Conservation (phyloP, 2,329 filamentous ascomycete species). For the Colletotrichum costaricense region DNA sequence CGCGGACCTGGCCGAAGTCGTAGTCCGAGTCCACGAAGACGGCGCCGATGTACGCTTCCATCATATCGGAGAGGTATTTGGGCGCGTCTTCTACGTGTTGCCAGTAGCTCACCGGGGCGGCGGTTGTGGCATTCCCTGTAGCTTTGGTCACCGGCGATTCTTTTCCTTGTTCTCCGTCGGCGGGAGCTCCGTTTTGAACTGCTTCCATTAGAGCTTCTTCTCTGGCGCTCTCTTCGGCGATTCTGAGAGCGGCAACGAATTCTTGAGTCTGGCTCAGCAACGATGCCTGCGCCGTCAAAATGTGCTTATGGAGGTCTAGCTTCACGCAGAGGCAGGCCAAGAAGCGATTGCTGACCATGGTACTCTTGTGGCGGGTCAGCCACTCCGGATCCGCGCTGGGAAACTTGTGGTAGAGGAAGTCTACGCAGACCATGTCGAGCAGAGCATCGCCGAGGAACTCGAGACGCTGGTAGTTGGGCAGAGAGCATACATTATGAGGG, state of each 20-base stretch:
- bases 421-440: constrained; percentile 86
- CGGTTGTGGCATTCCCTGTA: constrained; percentile 43
- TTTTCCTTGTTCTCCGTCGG: background rate
- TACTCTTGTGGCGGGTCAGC: constrained; percentile 98
- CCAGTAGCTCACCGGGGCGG: constrained; percentile 75
- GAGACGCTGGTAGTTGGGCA: constrained; percentile 89
- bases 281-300: constrained; percentile 65
- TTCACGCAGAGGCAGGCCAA: constrained; percentile 83
- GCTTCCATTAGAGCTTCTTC: background rate
- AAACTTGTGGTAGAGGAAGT: constrained; percentile 81
- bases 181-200: background rate
- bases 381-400: constrained; percentile 90
- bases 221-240: constrained; percentile 52
- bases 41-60: constrained; percentile 90
- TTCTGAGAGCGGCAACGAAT: constrained; percentile 69
- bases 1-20: constrained; percentile 77
- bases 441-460: constrained; percentile 94
- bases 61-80: constrained; percentile 83
- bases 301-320: constrained; percentile 80
- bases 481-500: constrained; percentile 73
- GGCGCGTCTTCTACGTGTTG: constrained; percentile 71
- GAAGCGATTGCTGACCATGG: constrained; percentile 98
- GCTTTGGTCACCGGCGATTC: background rate
- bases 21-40: constrained; percentile 92
- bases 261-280: constrained; percentile 59